Evolutionary conservation across 2,329 filamentous ascomycete genomes (phyloP).

Genomic region (Aspergillus uvarum): DNA sequence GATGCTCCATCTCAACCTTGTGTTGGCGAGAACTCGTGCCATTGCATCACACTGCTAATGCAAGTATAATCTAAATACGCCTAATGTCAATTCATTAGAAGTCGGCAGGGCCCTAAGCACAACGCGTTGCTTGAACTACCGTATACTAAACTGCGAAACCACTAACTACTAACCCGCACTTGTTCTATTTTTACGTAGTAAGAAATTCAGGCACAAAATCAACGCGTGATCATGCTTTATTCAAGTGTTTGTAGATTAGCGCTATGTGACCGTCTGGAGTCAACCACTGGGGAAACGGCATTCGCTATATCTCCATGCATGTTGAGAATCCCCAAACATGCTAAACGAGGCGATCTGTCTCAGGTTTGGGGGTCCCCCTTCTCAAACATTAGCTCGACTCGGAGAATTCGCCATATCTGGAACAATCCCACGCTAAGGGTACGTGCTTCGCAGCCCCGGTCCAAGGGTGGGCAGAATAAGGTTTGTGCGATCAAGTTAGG

Average conservation of each 20-base stretch:
- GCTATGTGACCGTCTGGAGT: neutral
- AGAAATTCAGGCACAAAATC: neutral
- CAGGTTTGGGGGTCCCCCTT: slow-evolving; percentile 14
- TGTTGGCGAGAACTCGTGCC: too few relatives aligned
- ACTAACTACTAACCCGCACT: neutral
- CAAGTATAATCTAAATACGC: too few relatives aligned
- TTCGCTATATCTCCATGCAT: neutral
- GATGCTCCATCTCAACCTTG: too few relatives aligned
- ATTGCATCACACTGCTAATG: too few relatives aligned
- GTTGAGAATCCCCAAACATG: slow-evolving; percentile 4
- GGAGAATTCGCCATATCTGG: slow-evolving; percentile 25
- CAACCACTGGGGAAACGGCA: slow-evolving; percentile 3
- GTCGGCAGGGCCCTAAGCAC: too few relatives aligned
- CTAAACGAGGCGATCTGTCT: slow-evolving; percentile 10
- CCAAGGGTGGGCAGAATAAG: slow-evolving; percentile 14
- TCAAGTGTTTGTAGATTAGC: slow-evolving; percentile 7
- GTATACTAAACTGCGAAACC: neutral
- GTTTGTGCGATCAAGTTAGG: slow-evolving; percentile 16
- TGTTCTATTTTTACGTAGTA: neutral
- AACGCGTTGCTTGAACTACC: neutral
- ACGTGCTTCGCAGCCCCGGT: slow-evolving; percentile 15
- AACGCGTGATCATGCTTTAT: neutral
- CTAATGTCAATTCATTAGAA: too few relatives aligned
- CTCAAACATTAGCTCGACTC: slow-evolving; percentile 19
- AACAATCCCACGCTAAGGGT: slow-evolving; percentile 17